Evolutionary conservation across 768 basidiomycete species (phyloP), one percentile per base, ranked within the genome.

Genomic region (Pisolithus microcarpus): DNA sequence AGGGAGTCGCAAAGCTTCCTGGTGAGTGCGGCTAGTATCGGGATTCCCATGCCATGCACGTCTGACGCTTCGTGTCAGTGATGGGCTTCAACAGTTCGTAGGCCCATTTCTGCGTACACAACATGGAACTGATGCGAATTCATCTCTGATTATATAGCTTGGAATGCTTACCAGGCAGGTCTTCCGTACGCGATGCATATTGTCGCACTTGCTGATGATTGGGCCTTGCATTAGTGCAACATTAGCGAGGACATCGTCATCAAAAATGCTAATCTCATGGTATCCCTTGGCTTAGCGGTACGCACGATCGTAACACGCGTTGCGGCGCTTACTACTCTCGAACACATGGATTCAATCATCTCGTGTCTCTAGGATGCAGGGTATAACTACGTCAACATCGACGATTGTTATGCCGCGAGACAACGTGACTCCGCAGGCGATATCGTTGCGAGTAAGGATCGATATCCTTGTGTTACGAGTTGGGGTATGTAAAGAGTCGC

Each of bases 121-220:
- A 56, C 30, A 24, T 42, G 46, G 38, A 26, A 10, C 36, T 59
- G 45, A 49, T 10, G 10, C 6, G 30, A 10, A 30, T 3, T 10
- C 30, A 10, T 34, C n/a, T n/a, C n/a, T n/a, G n/a, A n/a, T n/a
- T n/a, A 38, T 24, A 30, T 44, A 84, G 83, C 83, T 6, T 85
- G 83, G 83, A 84, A 85, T 60, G 83, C 81, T 5, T 83, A 80
- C 61, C 75, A 82, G 55, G 81, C 82, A 52, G 48, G 73, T 58
- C 9, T 34, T 30, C 39, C n/a, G 23, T 39, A 9, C 23, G 5
- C 3, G 9, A 43, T 34, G 16, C 10, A 7, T 45, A 43, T 9
- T 10, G 30, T 7, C 30, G 30, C 46, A n/a, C 46, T 40, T 24
- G 47, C 15, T 24, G 34, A 42, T 19, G 30, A 37, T 15, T 4